These are phyloP conservation scores for Torulaspora indica DNA, from an alignment of 805 yeast species.

Conservation along the genomic window DNA sequence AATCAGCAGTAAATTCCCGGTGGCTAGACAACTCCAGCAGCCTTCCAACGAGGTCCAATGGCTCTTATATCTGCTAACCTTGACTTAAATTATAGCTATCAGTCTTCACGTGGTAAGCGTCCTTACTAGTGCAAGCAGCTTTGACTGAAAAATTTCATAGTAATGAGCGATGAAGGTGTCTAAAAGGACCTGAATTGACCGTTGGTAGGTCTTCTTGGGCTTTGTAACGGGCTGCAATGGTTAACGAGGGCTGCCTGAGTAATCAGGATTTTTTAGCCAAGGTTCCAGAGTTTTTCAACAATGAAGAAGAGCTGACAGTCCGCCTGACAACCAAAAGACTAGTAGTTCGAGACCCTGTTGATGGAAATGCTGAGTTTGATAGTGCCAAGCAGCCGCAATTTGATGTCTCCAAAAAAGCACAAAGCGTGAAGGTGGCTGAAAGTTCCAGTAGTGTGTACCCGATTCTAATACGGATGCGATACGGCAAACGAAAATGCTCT, in stretches of 20 bases:
- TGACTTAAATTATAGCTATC: too few relatives aligned
- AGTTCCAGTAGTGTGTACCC: conserved; percentile 44
- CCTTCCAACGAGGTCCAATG: neutral
- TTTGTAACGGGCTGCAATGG: conserved; percentile 4
- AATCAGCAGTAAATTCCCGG: too few relatives aligned
- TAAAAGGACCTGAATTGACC: neutral
- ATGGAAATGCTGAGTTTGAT: conserved; percentile 46
- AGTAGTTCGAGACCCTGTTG: conserved; percentile 29
- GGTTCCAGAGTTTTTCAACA: conserved; percentile 24
- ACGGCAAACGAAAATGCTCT: conserved; percentile 53
- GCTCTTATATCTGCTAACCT: neutral
- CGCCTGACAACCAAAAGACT: conserved; percentile 30
- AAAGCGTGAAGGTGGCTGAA: conserved; percentile 10
- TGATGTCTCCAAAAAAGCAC: conserved; percentile 30
- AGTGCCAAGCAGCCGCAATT: conserved; percentile 39
- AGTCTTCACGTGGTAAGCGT: neutral
- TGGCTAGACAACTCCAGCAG: neutral
- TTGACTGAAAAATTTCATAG: conserved; percentile 3
- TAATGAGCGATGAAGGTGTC: neutral
- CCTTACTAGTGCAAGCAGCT: neutral
- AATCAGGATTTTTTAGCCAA: conserved; percentile 24
- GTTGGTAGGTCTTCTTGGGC: neutral
- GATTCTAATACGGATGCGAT: conserved; percentile 57
- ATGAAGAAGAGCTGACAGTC: conserved; percentile 25
- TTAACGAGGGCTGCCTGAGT: conserved; percentile 11